A percentile compares a stretch with the other conserved stretches of the same genome.
These are phyloP conservation scores for Fusarium penzigii DNA, from an alignment of 2,329 filamentous ascomycete species.

Conservation along the genomic window DNA sequence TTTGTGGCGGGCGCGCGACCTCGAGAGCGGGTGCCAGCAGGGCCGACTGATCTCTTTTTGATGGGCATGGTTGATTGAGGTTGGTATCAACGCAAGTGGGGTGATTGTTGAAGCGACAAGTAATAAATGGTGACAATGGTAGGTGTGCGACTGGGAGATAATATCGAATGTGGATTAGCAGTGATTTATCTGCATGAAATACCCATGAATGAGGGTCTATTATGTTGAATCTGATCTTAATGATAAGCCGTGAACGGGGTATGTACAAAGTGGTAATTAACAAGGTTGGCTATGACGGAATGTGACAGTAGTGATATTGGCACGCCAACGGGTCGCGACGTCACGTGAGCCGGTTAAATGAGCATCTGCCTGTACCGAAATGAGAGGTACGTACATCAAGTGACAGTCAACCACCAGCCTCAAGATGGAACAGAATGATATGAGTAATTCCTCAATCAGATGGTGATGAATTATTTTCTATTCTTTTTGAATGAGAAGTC, in stretches of 20 bases:
- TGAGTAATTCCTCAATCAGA: neutral
- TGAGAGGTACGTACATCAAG: neutral
- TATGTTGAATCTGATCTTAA: neutral
- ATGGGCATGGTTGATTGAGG: slow-evolving; percentile 44
- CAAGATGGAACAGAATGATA: neutral
- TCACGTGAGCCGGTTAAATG: slow-evolving; percentile 45
- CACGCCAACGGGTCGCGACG: slow-evolving; percentile 56
- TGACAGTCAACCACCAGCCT: neutral
- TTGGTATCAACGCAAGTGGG: slow-evolving; percentile 1
- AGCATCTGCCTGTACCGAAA: neutral
- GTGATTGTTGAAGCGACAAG: slow-evolving; percentile 1
- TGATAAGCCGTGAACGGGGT: neutral
- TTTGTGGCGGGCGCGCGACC: slow-evolving; percentile 39
- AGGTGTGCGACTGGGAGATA: neutral
- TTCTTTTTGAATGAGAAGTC: neutral
- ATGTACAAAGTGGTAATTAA: slow-evolving; percentile 11
- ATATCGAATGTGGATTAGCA: neutral
- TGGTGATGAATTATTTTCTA: neutral
- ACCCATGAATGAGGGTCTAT: neutral
- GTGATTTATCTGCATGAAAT: neutral
- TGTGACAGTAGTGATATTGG: slow-evolving; percentile 38
- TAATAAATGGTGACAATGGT: slow-evolving; percentile 1
- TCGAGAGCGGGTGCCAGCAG: slow-evolving; percentile 28
- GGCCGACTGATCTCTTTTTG: slow-evolving; percentile 50
- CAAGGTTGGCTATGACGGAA: slow-evolving; percentile 25